Percentiles rank a stretch among this genome's conserved stretches.
phyloP scores from a whole-genome alignment of 116 monocot species.

The Papilionanthe hybrid region DNA sequence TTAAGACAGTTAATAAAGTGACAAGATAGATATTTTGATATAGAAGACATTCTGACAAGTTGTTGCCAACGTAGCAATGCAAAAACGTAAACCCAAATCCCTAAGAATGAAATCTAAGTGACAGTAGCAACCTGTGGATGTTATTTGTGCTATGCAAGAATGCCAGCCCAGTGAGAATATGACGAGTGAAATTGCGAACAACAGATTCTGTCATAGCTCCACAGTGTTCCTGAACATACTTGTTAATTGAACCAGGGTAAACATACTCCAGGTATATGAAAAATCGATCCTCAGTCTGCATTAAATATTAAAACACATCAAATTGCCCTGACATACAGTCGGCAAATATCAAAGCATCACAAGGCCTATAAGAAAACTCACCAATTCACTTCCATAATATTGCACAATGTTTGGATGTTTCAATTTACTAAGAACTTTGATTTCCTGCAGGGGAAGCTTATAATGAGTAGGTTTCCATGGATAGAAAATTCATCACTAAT shows the following conservation, averaged over 20 bases:
- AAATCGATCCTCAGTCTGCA: conserved; percentile 79
- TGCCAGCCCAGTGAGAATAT: conserved; percentile 82
- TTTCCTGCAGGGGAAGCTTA: conserved; percentile 58
- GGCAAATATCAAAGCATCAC: conserved; percentile 6
- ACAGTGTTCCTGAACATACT: conserved; percentile 73
- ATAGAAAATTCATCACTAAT: not conserved
- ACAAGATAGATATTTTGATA: not conserved
- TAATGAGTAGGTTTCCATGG: not conserved
- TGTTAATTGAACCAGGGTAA: conserved; percentile 94
- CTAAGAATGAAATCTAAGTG: conserved; percentile 1
- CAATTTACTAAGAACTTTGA: conserved; percentile 86
- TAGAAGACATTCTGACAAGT: not conserved
- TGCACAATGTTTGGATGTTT: conserved; percentile 96
- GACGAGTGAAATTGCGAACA: conserved; percentile 95
- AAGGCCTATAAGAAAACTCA: conserved; percentile 30
- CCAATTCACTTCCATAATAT: conserved; percentile 94
- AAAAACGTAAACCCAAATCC: not conserved
- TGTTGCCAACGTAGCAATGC: not conserved
- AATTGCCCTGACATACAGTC: conserved; percentile 8
- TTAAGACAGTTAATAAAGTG: not conserved
- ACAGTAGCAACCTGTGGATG: conserved; percentile 71
- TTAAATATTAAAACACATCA: conserved; percentile 1
- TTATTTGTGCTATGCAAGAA: conserved; percentile 80
- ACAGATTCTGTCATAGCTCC: conserved; percentile 94
- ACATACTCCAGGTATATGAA: conserved; percentile 97